Conservation (phyloP, 2,329 filamentous ascomycete genomes). For the Boeremia exigua region DNA sequence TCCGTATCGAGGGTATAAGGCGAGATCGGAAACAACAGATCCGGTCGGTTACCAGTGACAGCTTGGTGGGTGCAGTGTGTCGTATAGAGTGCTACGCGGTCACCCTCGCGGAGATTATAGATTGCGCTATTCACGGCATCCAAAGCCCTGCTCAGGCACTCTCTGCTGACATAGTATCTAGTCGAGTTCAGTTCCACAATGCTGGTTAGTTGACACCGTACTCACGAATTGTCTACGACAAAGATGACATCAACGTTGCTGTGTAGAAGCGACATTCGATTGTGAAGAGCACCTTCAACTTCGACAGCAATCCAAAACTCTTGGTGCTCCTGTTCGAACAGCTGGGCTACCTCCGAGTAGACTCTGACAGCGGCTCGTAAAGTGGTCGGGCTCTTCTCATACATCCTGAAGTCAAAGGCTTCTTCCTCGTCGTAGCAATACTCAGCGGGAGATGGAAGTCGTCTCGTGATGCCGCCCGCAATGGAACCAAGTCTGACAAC, state of each 20-base stretch:
- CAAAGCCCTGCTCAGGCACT: slow-evolving; percentile 30
- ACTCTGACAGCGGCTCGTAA: slow-evolving; percentile 31
- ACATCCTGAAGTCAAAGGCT: not conserved
- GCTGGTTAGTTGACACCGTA: not conserved
- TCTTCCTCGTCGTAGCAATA: slow-evolving; percentile 13
- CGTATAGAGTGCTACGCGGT: slow-evolving; percentile 39
- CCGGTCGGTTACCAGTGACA: slow-evolving; percentile 35
- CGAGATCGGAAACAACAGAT: slow-evolving; percentile 31
- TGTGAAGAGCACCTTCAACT: slow-evolving; percentile 36
- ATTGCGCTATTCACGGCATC: slow-evolving; percentile 27
- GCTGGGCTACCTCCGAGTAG: slow-evolving; percentile 27
- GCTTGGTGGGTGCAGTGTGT: slow-evolving; percentile 40
- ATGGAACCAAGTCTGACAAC: slow-evolving; percentile 20
- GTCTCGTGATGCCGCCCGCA: slow-evolving; percentile 21
- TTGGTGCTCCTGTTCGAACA: slow-evolving; percentile 26
- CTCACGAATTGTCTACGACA: slow-evolving; percentile 48
- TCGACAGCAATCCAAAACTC: slow-evolving; percentile 42
- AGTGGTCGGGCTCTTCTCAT: slow-evolving; percentile 21
- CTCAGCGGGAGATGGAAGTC: slow-evolving; percentile 26
- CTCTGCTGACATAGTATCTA: slow-evolving; percentile 39
- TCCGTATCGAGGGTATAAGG: slow-evolving; percentile 21
- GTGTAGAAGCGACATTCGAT: slow-evolving; percentile 23
- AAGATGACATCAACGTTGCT: slow-evolving; percentile 42
- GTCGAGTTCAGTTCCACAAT: slow-evolving; percentile 3
- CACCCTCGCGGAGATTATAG: slow-evolving; percentile 25